Evolutionary conservation across 2,329 filamentous ascomycete species (phyloP).

Genomic region (Cyphellophora attinorum): DNA sequence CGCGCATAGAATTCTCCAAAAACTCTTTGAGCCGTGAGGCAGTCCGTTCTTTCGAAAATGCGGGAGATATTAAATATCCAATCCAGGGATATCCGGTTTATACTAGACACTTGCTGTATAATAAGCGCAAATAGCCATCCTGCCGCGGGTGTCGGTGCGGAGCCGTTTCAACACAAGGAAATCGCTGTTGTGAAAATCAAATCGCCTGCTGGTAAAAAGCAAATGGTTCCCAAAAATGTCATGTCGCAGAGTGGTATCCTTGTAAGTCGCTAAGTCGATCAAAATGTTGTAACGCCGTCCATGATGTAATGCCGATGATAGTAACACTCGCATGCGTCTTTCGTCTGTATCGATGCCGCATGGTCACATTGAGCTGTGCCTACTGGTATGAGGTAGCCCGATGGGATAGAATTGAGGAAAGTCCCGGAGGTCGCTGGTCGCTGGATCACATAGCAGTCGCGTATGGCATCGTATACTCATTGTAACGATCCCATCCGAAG

Average conservation of each 20-base stretch:
- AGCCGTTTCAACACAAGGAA: constrained; percentile 27
- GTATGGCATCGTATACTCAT: constrained; percentile 65
- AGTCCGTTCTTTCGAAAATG: constrained; percentile 37
- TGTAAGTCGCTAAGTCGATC: constrained; percentile 28
- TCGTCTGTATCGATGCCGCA: constrained; percentile 2
- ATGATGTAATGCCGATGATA: constrained; percentile 13
- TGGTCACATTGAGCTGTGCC: not conserved
- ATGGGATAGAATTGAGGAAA: constrained; percentile 27
- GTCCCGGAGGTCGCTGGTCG: too few species aligned
- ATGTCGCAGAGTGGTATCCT: constrained; percentile 34
- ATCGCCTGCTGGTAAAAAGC: constrained; percentile 42
- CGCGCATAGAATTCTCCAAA: constrained; percentile 27
- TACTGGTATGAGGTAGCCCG: constrained; percentile 20
- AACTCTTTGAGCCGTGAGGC: constrained; percentile 39
- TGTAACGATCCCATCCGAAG: constrained; percentile 80
- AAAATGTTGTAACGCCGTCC: constrained; percentile 9
- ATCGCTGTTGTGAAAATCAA: constrained; percentile 27
- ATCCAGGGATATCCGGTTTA: constrained; percentile 24
- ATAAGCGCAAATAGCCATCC: constrained; percentile 31
- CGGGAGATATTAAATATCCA: constrained; percentile 26
- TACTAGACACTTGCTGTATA: constrained; percentile 21
- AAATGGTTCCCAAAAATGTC: constrained; percentile 29
- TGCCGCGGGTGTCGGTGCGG: constrained; percentile 23
- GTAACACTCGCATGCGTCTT: constrained; percentile 1
- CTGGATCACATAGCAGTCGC: constrained; percentile 67